Base-by-base conservation (phyloP, 257 asterid genomes). In the Gardenia jasminoides region DNA sequence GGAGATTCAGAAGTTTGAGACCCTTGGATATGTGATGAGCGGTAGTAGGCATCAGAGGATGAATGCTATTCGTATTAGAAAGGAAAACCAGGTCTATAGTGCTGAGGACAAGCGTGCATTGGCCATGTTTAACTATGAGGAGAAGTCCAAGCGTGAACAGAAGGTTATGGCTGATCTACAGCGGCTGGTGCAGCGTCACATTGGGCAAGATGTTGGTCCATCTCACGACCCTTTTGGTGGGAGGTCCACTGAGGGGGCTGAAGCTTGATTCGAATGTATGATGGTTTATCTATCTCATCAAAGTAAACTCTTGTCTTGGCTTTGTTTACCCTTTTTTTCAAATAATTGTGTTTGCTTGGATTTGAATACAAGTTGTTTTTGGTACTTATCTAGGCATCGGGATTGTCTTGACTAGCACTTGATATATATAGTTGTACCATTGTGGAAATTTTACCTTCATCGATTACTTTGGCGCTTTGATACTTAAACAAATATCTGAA, bases 1-100 rank as follows among this genome's bases (percentile, higher is more conserved):
- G 4, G 99, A 95, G 89, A 95, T 95, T 84, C 83, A 88, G 0
- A 95, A 90, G 88, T 95, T 92, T 67, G 99, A 95, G 91, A 58
- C 17, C 66, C 97, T 95, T 83, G 99, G 99, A 33, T 95, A 92
- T 86, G 99, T 95, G 90, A 95, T 95, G 99, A 95, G 99, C 80
- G 99, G 99, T 76, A 95, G 99, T 81, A 93, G 99, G 80, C 99
- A 95, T 87, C 99, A 95, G 81, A 90, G 99, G 84, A 95, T 95
- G 99, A 95, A 95, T 88, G 99, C 99, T 36, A 93, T 95, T 74
- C 99, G 99, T 93, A 95, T 95, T 70, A 88, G 99, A 66, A 95
- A 95, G 82, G 99, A 95, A 87, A 95, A 95, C 89, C 99, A 93
- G 88, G 98, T 95, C 65, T 93, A 93, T 81, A 95, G 99, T 71